Conservation (phyloP, 78 protist species). For the Dictyostelium firmibasis region DNA sequence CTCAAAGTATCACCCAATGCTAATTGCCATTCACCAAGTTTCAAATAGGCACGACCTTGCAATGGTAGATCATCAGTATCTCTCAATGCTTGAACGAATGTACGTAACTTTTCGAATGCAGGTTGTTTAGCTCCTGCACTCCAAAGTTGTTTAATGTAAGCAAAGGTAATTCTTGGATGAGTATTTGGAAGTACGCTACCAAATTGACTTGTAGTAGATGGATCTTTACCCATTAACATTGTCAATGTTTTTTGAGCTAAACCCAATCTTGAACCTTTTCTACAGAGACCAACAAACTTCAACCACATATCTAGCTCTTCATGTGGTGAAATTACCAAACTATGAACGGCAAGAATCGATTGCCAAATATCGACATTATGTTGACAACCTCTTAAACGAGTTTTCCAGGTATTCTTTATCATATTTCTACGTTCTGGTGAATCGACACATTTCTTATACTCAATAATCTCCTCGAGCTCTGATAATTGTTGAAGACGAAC, state of each 20-base stretch:
- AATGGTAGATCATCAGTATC: conserved; percentile 71
- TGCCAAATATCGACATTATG: conserved; percentile 95
- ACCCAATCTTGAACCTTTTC: conserved; percentile 82
- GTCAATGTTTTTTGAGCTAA: conserved; percentile 83
- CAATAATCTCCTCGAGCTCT: conserved; percentile 94
- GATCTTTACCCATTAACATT: conserved; percentile 71
- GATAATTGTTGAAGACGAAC: conserved; percentile 92
- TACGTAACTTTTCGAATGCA: conserved; percentile 59
- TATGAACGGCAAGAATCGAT: conserved; percentile 87
- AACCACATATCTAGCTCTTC: conserved; percentile 90
- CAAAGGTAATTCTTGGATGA: conserved; percentile 88
- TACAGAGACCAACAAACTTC: conserved; percentile 90
- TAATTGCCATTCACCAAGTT: conserved; percentile 91
- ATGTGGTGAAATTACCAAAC: conserved; percentile 90
- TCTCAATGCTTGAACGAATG: conserved; percentile 48
- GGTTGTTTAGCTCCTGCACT: conserved; percentile 73
- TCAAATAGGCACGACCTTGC: conserved; percentile 85
- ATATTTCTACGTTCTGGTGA: conserved; percentile 31
- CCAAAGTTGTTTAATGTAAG: conserved; percentile 93
- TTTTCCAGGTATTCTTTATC: conserved; percentile 88
- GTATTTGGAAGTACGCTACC: conserved; percentile 51
- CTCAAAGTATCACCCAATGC: conserved; percentile 47
- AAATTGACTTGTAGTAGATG: conserved; percentile 54
- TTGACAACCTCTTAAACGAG: conserved; percentile 89
- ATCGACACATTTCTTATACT: conserved; percentile 38